phyloP scores from a whole-genome alignment of 2,329 filamentous ascomycete species.

The Penicillium fuscoglaucum region DNA sequence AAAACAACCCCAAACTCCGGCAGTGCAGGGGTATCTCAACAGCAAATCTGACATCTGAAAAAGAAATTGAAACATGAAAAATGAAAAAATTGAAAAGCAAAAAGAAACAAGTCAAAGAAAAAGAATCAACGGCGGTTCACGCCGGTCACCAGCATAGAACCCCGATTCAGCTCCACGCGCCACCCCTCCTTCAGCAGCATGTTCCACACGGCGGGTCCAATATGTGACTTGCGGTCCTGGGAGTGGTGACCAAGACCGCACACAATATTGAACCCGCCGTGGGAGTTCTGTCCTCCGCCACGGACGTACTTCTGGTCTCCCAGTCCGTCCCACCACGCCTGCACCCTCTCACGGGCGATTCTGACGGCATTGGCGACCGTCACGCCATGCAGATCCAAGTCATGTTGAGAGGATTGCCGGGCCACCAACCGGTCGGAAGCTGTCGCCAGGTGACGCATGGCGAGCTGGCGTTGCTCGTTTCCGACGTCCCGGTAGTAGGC shows the following conservation, averaged over 20 bases:
- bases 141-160: slow-evolving; percentile 70
- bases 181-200: slow-evolving; percentile 77
- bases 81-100: background rate
- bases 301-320: slow-evolving; percentile 62
- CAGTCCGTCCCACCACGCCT: slow-evolving; percentile 72
- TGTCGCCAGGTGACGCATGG: slow-evolving; percentile 60
- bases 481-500: slow-evolving; percentile 72
- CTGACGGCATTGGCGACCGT: slow-evolving; percentile 76
- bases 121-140: slow-evolving; percentile 34
- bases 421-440: slow-evolving; percentile 71
- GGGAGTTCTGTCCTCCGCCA: slow-evolving; percentile 46
- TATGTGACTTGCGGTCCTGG: slow-evolving; percentile 68
- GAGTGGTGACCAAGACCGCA: slow-evolving; percentile 81
- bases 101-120: background rate
- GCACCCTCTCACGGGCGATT: slow-evolving; percentile 68
- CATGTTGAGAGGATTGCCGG: slow-evolving; percentile 59
- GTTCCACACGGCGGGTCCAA: slow-evolving; percentile 78
- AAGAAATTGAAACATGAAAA: background rate
- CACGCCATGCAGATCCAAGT: slow-evolving; percentile 81
- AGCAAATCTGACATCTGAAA: background rate
- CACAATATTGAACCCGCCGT: slow-evolving; percentile 69
- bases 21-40: slow-evolving; percentile 11
- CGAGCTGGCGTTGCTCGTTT: slow-evolving; percentile 61
- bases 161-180: slow-evolving; percentile 72
- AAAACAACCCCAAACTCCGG: slow-evolving; percentile 5